Conservation (phyloP, 441 rosid species). For the Pelargonium cotyledonis region DNA sequence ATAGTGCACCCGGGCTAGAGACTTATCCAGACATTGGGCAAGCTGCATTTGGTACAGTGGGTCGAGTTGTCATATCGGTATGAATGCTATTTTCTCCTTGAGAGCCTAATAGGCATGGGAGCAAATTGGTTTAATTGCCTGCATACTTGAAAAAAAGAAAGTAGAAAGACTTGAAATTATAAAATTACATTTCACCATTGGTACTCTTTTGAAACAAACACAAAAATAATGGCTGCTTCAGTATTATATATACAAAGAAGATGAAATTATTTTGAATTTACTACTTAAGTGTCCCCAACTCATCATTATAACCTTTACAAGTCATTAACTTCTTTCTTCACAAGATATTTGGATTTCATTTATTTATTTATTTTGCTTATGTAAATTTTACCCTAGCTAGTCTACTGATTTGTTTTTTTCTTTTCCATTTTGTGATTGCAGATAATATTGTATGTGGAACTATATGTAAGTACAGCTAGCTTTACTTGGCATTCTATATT, state of each 20-base stretch:
- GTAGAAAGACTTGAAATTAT: neutral
- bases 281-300: neutral
- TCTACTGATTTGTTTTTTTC: neutral
- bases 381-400: neutral
- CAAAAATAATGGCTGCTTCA: neutral
- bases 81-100: constrained; percentile 9
- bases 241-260: neutral
- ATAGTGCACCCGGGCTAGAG: constrained; percentile 70
- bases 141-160: neutral
- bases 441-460: constrained; percentile 69
- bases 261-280: neutral
- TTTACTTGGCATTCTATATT: neutral
- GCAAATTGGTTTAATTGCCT: neutral
- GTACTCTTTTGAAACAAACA: neutral
- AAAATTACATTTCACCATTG: neutral
- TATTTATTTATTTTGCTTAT: neutral
- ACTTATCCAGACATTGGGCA: constrained; percentile 95
- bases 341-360: neutral
- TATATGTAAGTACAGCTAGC: constrained; percentile 43
- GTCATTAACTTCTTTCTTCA: neutral
- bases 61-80: constrained; percentile 67
- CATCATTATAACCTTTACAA: neutral
- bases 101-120: neutral
- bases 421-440: constrained; percentile 31
- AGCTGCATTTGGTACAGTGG: constrained; percentile 73